A percentile compares a stretch with the other conserved stretches of the same genome.
These are phyloP conservation scores for Aspergillus ellipticus DNA, from an alignment of 495 filamentous ascomycete genomes.

Conservation along the genomic window DNA sequence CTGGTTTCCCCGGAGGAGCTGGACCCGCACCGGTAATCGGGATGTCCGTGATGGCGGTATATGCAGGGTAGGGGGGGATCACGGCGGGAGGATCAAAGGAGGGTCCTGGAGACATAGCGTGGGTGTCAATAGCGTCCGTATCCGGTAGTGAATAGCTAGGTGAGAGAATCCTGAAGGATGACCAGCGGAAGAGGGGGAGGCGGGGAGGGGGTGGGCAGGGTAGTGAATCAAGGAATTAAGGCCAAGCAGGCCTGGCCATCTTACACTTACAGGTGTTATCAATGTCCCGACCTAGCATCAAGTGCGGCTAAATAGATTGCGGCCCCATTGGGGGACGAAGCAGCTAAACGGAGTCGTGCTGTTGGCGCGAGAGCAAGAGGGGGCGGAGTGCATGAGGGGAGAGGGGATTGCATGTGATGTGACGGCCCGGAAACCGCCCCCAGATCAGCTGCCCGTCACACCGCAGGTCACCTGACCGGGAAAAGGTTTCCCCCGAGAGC, in stretches of 20 bases:
- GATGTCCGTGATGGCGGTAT: constrained; percentile 46
- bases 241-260: no score
- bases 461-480: background rate
- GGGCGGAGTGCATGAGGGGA: no score
- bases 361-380: no score
- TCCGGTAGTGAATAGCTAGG: background rate
- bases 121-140: background rate
- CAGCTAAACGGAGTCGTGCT: no score
- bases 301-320: no score
- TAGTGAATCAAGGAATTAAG: no score
- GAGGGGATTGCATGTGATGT: no score
- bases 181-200: background rate
- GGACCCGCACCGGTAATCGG: background rate
- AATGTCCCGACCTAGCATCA: no score
- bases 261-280: no score
- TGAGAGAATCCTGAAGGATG: background rate
- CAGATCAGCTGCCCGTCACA: background rate
- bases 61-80: constrained; percentile 73
- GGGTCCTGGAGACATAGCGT: constrained; percentile 19
- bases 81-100: constrained; percentile 58
- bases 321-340: no score
- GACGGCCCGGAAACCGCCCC: background rate
- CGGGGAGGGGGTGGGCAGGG: background rate
- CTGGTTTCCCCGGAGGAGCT: constrained; percentile 20
- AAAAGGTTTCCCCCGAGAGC: background rate